Conservation (phyloP, 305 asterid genomes). For the Lippia alba region DNA sequence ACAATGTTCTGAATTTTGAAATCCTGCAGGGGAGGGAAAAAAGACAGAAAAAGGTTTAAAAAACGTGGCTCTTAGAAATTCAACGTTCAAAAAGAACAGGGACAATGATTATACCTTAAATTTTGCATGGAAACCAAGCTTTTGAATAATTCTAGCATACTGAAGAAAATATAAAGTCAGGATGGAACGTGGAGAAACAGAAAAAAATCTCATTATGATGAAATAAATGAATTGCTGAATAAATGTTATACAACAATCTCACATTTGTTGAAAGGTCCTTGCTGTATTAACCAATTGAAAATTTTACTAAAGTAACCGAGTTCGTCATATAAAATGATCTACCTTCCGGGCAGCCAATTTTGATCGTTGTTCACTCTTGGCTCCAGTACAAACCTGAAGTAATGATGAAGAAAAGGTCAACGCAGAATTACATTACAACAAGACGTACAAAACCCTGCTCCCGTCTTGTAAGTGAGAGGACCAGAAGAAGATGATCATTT, state of each 20-base stretch:
- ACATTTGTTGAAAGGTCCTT: slow-evolving; percentile 15
- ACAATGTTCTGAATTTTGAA: slow-evolving; percentile 88
- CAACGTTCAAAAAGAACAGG: slow-evolving; percentile 13
- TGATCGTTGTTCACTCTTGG: slow-evolving; percentile 80
- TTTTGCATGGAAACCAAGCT: slow-evolving; percentile 76
- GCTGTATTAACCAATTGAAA: slow-evolving; percentile 2
- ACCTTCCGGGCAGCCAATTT: slow-evolving; percentile 82
- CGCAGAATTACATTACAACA: slow-evolving; percentile 8
- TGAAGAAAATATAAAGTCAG: slow-evolving; percentile 32
- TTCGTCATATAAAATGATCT: slow-evolving; percentile 20
- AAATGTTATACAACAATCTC: neutral
- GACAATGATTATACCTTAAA: slow-evolving; percentile 52
- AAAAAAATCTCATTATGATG: slow-evolving; percentile 12
- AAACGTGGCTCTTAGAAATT: neutral
- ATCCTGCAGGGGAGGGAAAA: slow-evolving; percentile 47
- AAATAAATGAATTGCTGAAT: slow-evolving; percentile 13
- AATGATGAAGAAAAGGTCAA: slow-evolving; percentile 17
- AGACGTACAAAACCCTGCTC: neutral
- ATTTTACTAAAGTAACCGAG: slow-evolving; percentile 20
- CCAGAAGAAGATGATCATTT: slow-evolving; percentile 11
- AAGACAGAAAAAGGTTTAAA: neutral
- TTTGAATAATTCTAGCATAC: slow-evolving; percentile 82
- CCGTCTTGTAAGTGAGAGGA: slow-evolving; percentile 5
- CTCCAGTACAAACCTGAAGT: slow-evolving; percentile 76
- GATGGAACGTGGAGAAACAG: slow-evolving; percentile 7